These are phyloP conservation scores for Candida pseudocylindracea DNA, from an alignment of 1,139 yeast species.

Conservation along the genomic window DNA sequence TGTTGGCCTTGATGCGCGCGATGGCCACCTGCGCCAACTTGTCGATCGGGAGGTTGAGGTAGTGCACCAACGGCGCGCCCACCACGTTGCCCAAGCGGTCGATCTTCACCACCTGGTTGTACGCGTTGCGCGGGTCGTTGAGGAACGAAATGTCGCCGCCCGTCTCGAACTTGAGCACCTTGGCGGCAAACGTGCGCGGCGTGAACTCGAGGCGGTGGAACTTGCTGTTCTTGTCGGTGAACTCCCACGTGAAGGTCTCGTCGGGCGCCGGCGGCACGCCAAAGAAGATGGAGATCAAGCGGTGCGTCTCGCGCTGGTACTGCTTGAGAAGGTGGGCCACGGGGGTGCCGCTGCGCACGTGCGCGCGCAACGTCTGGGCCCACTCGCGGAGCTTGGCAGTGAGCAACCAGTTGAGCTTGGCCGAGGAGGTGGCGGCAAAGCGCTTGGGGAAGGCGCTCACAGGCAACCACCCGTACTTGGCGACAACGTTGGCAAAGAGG, in stretches of 20 bases:
- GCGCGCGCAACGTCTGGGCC: slow-evolving; percentile 36
- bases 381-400: slow-evolving; percentile 53
- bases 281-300: slow-evolving; percentile 5
- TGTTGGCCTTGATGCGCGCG: slow-evolving; percentile 3
- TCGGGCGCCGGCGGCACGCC: slow-evolving; percentile 5
- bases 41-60: slow-evolving; percentile 4
- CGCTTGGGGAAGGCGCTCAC: slow-evolving; percentile 49
- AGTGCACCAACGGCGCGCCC: slow-evolving; percentile 4
- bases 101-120: slow-evolving; percentile 4
- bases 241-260: slow-evolving; percentile 4
- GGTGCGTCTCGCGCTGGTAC: slow-evolving; percentile 4
- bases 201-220: slow-evolving; percentile 3
- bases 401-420: slow-evolving; percentile 34
- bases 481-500: slow-evolving; percentile 52
- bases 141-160: slow-evolving; percentile 1
- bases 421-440: slow-evolving; percentile 35
- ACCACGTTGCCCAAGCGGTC: slow-evolving; percentile 5
- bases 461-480: slow-evolving; percentile 66
- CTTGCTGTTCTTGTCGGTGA: slow-evolving; percentile 4
- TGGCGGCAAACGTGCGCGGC: slow-evolving; percentile 3
- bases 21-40: slow-evolving; percentile 4
- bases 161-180: slow-evolving; percentile 2
- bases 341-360: too few species aligned
- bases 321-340: background rate
- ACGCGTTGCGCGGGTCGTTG: slow-evolving; percentile 4